These are phyloP conservation scores for Aspergillus ochraceus DNA, from an alignment of 2,329 filamentous ascomycete genomes.

Conservation along the genomic window DNA sequence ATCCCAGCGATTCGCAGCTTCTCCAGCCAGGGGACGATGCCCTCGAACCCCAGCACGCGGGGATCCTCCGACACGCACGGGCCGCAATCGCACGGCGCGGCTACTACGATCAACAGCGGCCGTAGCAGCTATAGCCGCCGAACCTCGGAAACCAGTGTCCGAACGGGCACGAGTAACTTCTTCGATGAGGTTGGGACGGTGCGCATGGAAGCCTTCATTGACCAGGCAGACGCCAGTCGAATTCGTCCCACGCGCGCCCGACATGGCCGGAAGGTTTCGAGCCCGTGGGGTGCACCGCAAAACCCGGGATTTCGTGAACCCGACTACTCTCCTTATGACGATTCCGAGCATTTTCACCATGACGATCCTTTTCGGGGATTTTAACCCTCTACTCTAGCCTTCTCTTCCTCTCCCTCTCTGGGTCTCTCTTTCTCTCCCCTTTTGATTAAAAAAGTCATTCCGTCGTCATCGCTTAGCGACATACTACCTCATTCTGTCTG, in stretches of 20 bases:
- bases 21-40: conserved; percentile 50
- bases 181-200: conserved; percentile 89
- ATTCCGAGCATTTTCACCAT: conserved; percentile 38
- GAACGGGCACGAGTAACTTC: conserved; percentile 55
- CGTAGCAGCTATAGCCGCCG: conserved; percentile 51
- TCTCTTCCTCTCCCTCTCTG: neutral
- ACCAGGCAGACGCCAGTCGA: conserved; percentile 43
- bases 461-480: neutral
- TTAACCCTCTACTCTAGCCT: conserved; percentile 18
- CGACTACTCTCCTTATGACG: conserved; percentile 36
- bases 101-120: conserved; percentile 28
- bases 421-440: neutral
- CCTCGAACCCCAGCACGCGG: conserved; percentile 33
- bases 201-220: conserved; percentile 96
- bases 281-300: conserved; percentile 32
- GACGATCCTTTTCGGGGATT: conserved; percentile 51
- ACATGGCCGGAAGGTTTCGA: conserved; percentile 32
- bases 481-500: neutral
- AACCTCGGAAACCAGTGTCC: conserved; percentile 52
- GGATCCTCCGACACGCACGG: conserved; percentile 61
- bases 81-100: conserved; percentile 27
- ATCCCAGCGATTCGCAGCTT: conserved; percentile 75
- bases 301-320: conserved; percentile 27
- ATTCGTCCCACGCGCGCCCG: conserved; percentile 20
- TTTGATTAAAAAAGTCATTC: neutral